These are phyloP conservation scores for Scutellaria barbata DNA, from an alignment of 257 asterid genomes.

Conservation along the genomic window DNA sequence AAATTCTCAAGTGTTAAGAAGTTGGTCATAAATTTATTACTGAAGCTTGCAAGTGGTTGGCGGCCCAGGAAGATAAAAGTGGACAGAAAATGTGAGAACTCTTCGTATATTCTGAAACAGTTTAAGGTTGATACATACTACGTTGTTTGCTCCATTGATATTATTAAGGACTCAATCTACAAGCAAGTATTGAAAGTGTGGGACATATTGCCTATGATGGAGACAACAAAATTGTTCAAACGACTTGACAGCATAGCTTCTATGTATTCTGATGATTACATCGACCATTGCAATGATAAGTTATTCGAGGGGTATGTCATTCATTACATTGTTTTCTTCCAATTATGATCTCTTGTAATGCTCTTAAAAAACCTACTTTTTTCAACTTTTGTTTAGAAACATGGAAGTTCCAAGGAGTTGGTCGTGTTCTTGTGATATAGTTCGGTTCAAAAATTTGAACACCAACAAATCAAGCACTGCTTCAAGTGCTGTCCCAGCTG, in stretches of 20 bases:
- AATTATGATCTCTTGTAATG: neutral
- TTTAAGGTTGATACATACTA: slow-evolving; percentile 54
- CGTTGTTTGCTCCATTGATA: slow-evolving; percentile 59
- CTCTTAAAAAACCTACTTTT: neutral
- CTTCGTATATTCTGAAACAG: slow-evolving; percentile 52
- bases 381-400: slow-evolving; percentile 40
- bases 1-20: slow-evolving; percentile 42
- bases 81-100: slow-evolving; percentile 51
- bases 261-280: slow-evolving; percentile 57
- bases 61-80: slow-evolving; percentile 59
- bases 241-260: slow-evolving; percentile 57
- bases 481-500: slow-evolving; percentile 34
- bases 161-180: slow-evolving; percentile 46
- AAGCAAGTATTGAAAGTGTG: slow-evolving; percentile 66
- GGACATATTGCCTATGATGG: slow-evolving; percentile 58
- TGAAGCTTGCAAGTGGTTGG: slow-evolving; percentile 74
- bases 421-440: slow-evolving; percentile 43
- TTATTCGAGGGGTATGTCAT: slow-evolving; percentile 53
- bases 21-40: slow-evolving; percentile 43
- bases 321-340: neutral
- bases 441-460: slow-evolving; percentile 43
- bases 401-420: slow-evolving; percentile 66
- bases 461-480: slow-evolving; percentile 9
- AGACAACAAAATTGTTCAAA: slow-evolving; percentile 48
- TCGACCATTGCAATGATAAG: slow-evolving; percentile 52